Percentiles rank a stretch among this genome's conserved stretches.
Evolutionary conservation across 192 early-diverging fungal genomes (phyloP).

Genomic region (Gamsiella multidivaricata): DNA sequence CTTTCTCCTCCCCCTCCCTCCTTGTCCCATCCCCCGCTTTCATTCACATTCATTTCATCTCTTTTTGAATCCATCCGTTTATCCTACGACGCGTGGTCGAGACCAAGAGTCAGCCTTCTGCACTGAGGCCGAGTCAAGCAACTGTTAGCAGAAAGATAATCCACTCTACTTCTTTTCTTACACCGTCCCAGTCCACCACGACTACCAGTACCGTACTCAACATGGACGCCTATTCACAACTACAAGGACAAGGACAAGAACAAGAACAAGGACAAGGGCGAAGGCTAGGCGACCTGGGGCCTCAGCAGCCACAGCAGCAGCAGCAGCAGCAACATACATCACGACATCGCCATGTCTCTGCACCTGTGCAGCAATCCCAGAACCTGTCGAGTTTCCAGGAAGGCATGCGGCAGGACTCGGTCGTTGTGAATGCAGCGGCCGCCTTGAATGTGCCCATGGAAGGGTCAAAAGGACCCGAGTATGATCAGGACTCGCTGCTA

Average conservation of each 20-base stretch:
- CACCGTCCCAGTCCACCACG: no score
- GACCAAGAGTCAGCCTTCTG: no score
- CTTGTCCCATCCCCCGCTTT: no score
- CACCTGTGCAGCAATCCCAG: conserved; percentile 36
- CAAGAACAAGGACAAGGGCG: conserved; percentile 15
- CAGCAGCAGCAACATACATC: conserved; percentile 40
- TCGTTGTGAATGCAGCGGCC: conserved; percentile 6
- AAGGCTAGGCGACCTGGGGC: background rate
- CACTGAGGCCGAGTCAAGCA: no score
- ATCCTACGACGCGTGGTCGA: no score
- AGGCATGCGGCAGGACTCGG: conserved; percentile 45
- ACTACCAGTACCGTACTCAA: background rate
- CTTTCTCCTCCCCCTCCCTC: no score
- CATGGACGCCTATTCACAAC: conserved; percentile 29
- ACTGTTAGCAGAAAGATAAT: background rate
- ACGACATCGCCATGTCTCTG: conserved; percentile 39
- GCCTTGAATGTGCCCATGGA: background rate
- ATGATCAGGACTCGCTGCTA: background rate
- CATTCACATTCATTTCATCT: background rate
- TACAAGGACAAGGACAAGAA: conserved; percentile 12
- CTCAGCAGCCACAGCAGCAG: conserved; percentile 9
- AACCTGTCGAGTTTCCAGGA: conserved; percentile 49
- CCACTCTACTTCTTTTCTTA: background rate
- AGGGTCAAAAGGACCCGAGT: no score
- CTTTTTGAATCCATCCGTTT: background rate